Evolutionary conservation across 805 yeast species (phyloP).

Genomic region (Candida coleopterorum): DNA sequence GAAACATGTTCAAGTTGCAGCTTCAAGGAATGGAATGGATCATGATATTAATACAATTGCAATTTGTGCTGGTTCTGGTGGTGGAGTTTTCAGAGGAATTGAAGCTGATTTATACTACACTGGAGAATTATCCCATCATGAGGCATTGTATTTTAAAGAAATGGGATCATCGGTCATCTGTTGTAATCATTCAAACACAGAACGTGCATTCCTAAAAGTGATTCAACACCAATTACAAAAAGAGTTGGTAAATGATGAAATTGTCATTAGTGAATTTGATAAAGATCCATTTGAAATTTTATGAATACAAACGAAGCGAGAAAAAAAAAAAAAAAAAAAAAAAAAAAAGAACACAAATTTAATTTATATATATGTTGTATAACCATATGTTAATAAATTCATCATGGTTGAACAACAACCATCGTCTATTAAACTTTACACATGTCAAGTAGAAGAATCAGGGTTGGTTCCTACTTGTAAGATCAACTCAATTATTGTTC

Average conservation of each 20-base stretch:
- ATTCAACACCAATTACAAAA: slow-evolving; percentile 46
- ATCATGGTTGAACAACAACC: slow-evolving; percentile 4
- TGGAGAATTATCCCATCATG: slow-evolving; percentile 95
- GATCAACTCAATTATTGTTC: slow-evolving; percentile 23
- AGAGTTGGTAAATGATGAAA: slow-evolving; percentile 37
- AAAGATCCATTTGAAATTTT: slow-evolving; percentile 53
- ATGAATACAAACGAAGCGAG: neutral
- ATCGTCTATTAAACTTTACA: neutral
- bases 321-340: no score
- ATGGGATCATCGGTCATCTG: slow-evolving; percentile 65
- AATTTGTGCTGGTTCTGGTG: slow-evolving; percentile 94
- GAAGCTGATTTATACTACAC: slow-evolving; percentile 72
- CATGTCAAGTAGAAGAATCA: neutral
- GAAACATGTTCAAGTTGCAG: slow-evolving; percentile 59
- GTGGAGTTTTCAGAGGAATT: slow-evolving; percentile 61
- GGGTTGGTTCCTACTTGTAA: slow-evolving; percentile 17
- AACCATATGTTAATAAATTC: neutral
- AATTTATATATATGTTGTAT: no score
- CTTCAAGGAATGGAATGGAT: slow-evolving; percentile 19
- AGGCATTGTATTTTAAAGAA: slow-evolving; percentile 68
- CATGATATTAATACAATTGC: slow-evolving; percentile 56
- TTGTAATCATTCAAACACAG: slow-evolving; percentile 91
- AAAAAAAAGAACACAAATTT: no score
- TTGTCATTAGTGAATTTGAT: slow-evolving; percentile 54
- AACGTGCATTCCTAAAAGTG: slow-evolving; percentile 69